Base-by-base conservation (phyloP, 192 early-diverging fungal species). In the Entomortierella chlamydospora region DNA sequence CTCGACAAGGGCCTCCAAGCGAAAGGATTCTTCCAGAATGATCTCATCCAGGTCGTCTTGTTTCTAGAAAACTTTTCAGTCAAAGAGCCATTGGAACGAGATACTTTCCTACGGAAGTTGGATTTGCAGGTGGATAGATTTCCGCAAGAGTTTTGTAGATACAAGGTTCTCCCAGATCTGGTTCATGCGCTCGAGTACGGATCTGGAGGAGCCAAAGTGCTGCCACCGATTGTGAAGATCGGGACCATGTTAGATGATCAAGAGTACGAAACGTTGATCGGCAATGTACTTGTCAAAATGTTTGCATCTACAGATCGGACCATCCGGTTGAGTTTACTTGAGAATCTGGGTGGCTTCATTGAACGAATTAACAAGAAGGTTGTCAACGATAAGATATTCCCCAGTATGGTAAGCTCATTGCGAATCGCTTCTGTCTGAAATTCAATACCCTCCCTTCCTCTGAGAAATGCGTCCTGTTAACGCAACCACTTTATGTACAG, bases 111-210 rank as follows among this genome's bases (percentile, higher is more conserved):
- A 45, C 89, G 94, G 28, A 90, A 94, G 45, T 84, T 99, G 55
- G 92, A 92, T 67, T 57, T 76, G 25, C 80, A 86, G 1, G 84
- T 97, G 18, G 93, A 91, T 20, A 76, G 84, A n/a, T 95, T 96
- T 60, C 96, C 96, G 31, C 64, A 74, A 22, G 88, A 91, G 17
- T 98, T 96, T 81, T 92, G 89, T 69, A 95, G 92, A 61, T 91
- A 95, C 87, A 99, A 99, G 83, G 91, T 99, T 39, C 84, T 97
- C 78, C 96, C 96, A 0, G 96, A 97, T 73, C 86, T 99, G 25
- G 85, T 96, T 23, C 92, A 96, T 29, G 83, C 91, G 9, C 86
- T 95, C 63, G 94, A 94, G 69, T 95, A 88, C 81, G 94, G 92
- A 41, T 89, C 91, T 26, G 92, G 90, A 31, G 93, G 90, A 15